These are phyloP conservation scores for Cenchrus fungigraminus DNA, from an alignment of 176 grass and related monocot genomes.

Conservation along the genomic window DNA sequence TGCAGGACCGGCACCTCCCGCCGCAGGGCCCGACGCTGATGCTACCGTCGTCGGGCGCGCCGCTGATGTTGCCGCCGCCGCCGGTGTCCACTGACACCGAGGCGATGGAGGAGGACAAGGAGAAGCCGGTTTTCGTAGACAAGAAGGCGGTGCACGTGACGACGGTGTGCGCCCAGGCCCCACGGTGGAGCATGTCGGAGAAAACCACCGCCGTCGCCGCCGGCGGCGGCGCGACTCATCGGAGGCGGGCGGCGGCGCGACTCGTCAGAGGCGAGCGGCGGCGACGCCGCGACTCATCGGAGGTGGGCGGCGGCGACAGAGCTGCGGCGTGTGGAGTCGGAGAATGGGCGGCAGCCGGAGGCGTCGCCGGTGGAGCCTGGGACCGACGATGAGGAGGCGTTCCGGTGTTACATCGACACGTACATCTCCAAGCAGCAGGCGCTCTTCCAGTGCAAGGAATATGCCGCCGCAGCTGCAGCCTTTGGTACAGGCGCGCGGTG, in stretches of 20 bases:
- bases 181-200: constrained; percentile 55
- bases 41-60: too few species aligned
- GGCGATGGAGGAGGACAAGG: neutral
- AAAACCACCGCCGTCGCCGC: constrained; percentile 32
- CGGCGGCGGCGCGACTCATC: neutral
- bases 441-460: constrained; percentile 50
- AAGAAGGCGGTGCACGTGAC: constrained; percentile 57
- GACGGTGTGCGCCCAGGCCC: constrained; percentile 42
- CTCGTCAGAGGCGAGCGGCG: too few species aligned
- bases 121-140: constrained; percentile 51
- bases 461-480: constrained; percentile 3
- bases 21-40: constrained; percentile 6
- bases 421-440: constrained; percentile 76
- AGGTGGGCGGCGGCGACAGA: constrained; percentile 4
- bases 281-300: too few species aligned
- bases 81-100: neutral
- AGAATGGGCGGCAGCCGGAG: constrained; percentile 26
- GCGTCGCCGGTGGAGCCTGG: constrained; percentile 30
- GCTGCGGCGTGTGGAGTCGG: constrained; percentile 58
- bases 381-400: constrained; percentile 54
- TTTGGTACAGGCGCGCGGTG: neutral
- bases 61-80: neutral
- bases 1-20: constrained; percentile 11
- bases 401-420: constrained; percentile 63
- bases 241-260: constrained; percentile 20